Percentiles rank a stretch among this genome's conserved stretches.
These are phyloP conservation scores for Gynandropsis gynandra DNA, from an alignment of 345 rosid species.

Conservation along the genomic window DNA sequence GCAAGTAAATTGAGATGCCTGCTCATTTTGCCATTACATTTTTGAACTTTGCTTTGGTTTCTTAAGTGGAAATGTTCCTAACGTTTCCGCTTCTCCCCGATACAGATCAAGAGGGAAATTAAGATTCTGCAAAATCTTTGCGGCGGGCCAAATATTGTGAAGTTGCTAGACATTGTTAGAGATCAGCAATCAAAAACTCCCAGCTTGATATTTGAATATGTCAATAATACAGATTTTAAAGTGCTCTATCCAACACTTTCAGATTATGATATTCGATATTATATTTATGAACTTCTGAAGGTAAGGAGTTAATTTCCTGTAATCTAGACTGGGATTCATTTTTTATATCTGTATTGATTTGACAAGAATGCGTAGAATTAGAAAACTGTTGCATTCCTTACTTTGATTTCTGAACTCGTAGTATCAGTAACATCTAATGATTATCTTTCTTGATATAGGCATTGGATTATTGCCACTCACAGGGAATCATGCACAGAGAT, in stretches of 20 bases:
- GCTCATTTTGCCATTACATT: background rate
- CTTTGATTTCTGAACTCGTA: background rate
- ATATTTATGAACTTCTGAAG: slow-evolving; percentile 83
- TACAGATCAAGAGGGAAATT: slow-evolving; percentile 97
- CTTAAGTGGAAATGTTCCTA: background rate
- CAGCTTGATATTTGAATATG: slow-evolving; percentile 85
- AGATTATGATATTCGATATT: slow-evolving; percentile 82
- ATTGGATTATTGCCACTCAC: slow-evolving; percentile 93
- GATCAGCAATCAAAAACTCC: slow-evolving; percentile 97
- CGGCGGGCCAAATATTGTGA: slow-evolving; percentile 92
- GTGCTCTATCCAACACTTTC: slow-evolving; percentile 85
- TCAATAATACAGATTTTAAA: slow-evolving; percentile 91
- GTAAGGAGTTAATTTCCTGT: slow-evolving; percentile 30
- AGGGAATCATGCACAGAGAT: slow-evolving; percentile 98
- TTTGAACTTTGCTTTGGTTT: background rate
- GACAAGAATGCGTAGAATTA: background rate
- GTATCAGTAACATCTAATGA: background rate
- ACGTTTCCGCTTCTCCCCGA: background rate
- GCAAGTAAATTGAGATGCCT: slow-evolving; percentile 24
- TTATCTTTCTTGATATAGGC: slow-evolving; percentile 43
- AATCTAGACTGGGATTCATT: background rate
- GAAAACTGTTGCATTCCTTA: background rate
- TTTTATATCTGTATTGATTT: background rate
- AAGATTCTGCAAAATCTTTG: slow-evolving; percentile 95
- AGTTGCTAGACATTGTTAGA: slow-evolving; percentile 91